phyloP scores from a whole-genome alignment of 768 basidiomycete species.

The Grammothele lineata region DNA sequence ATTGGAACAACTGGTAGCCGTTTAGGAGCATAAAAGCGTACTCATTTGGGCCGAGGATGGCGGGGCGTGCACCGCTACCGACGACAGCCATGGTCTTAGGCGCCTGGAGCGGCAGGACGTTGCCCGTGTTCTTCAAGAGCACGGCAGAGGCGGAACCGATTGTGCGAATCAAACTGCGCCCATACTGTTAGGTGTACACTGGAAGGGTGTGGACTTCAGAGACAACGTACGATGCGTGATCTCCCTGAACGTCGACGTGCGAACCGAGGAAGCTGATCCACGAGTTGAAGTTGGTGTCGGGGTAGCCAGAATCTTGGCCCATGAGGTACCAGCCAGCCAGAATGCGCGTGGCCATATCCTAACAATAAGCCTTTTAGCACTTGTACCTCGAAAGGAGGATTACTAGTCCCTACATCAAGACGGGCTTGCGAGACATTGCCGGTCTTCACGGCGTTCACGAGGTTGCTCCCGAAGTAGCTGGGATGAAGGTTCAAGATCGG shows the following conservation, averaged over 20 bases:
- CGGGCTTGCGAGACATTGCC: constrained; percentile 54
- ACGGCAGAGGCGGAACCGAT: constrained; percentile 63
- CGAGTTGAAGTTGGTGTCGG: constrained; percentile 57
- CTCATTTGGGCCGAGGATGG: constrained; percentile 53
- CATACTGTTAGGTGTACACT: neutral
- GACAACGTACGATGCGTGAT: constrained; percentile 27
- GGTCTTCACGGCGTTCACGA: constrained; percentile 56
- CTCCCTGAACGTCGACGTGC: constrained; percentile 35
- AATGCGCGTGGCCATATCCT: constrained; percentile 68
- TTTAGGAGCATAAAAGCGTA: constrained; percentile 16
- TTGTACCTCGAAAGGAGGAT: neutral
- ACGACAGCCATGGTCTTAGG: constrained; percentile 53
- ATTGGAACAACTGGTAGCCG: too few species aligned
- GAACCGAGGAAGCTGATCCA: constrained; percentile 33
- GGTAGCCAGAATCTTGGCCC: constrained; percentile 49
- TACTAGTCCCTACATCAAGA: constrained; percentile 33
- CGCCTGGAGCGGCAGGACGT: constrained; percentile 41
- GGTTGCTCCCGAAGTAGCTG: constrained; percentile 55
- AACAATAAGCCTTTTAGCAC: neutral
- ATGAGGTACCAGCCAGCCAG: constrained; percentile 56
- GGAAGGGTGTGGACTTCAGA: neutral
- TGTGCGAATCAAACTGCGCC: constrained; percentile 18
- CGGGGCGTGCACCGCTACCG: constrained; percentile 47
- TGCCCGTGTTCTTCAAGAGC: constrained; percentile 54
- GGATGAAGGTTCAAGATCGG: constrained; percentile 9